A percentile compares a stretch with the other conserved stretches of the same genome.
Conservation (phyloP, 2,329 filamentous ascomycete genomes). For the Neurospora crassa region DNA sequence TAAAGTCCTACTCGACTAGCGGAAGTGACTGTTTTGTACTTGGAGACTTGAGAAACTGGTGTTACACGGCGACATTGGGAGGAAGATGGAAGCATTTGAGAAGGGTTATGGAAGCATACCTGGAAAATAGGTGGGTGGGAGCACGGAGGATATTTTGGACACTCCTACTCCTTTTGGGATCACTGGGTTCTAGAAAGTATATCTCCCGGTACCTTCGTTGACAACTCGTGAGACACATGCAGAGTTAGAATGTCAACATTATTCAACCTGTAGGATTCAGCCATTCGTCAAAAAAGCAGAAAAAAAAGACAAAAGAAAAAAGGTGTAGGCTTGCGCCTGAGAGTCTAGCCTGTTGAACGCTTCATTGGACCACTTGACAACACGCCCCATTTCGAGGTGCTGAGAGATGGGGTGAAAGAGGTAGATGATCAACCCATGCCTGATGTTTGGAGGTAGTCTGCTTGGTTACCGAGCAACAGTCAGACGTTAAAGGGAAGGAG, state of each 20-base stretch:
- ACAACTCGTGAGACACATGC: neutral
- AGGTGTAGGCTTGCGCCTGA: neutral
- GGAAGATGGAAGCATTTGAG: too few relatives aligned
- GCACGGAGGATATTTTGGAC: neutral
- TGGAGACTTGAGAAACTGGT: neutral
- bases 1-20: neutral
- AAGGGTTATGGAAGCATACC: neutral
- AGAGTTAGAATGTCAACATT: too few relatives aligned
- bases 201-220: neutral
- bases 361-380: neutral
- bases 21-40: neutral
- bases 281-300: neutral
- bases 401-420: neutral
- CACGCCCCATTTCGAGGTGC: neutral
- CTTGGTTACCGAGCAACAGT: neutral
- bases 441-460: neutral
- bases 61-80: neutral
- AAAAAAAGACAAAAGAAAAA: neutral
- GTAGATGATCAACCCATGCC: neutral
- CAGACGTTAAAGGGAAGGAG: neutral
- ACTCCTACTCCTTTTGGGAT: neutral
- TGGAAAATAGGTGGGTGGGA: neutral
- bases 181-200: neutral
- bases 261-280: neutral
- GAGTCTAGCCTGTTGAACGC: neutral